Evolutionary conservation across 139 green algal species (phyloP).

Genomic region (Medakamo hakoo): DNA sequence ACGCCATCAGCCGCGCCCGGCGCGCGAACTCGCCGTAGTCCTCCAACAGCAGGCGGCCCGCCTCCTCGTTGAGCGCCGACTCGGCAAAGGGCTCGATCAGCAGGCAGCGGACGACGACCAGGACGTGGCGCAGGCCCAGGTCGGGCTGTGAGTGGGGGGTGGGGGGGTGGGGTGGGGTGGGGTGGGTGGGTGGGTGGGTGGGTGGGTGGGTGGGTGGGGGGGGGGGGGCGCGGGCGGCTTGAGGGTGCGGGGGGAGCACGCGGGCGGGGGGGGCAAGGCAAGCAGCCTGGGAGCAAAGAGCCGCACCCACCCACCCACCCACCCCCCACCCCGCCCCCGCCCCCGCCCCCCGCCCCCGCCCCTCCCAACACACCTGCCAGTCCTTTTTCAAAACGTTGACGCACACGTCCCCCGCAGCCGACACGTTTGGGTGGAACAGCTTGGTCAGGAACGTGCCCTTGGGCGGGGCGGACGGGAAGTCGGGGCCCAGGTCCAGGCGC

Average conservation of each 20-base stretch:
- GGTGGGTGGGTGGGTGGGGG: too few species aligned
- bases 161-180: too few species aligned
- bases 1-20: constrained; percentile 79
- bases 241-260: too few species aligned
- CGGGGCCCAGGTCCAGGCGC: constrained; percentile 37
- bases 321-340: too few species aligned
- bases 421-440: constrained; percentile 97
- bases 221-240: too few species aligned
- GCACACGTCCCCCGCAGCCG: constrained; percentile 80
- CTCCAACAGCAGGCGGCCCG: constrained; percentile 83
- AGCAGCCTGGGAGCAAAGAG: too few species aligned
- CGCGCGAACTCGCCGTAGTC: constrained; percentile 70
- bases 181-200: too few species aligned
- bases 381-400: constrained; percentile 96
- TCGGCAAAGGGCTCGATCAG: constrained; percentile 94
- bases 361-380: too few species aligned
- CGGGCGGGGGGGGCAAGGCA: too few species aligned
- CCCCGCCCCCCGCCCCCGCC: too few species aligned
- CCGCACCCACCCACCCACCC: too few species aligned
- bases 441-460: constrained; percentile 73
- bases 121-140: constrained; percentile 69
- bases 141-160: too few species aligned
- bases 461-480: constrained; percentile 47
- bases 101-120: constrained; percentile 83
- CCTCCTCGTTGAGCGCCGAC: constrained; percentile 93